A percentile compares a stretch with the other conserved stretches of the same genome.
Evolutionary conservation across 768 basidiomycete species (phyloP).

Genomic region (Paxillus involutus): DNA sequence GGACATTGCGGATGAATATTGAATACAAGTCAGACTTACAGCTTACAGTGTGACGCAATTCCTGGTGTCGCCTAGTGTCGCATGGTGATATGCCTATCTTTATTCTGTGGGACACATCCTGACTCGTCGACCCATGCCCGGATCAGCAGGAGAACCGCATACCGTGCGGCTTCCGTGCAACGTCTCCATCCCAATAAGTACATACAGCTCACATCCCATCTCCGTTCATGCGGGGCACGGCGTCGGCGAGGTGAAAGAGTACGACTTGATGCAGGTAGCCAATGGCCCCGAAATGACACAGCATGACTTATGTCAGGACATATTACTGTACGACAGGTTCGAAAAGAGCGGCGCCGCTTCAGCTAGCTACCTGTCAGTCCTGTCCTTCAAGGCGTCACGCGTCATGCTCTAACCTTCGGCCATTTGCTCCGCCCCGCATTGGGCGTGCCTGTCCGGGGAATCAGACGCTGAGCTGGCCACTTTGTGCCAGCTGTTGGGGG

Average conservation of each 20-base stretch:
- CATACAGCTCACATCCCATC: background rate
- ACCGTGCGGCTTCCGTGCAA: background rate
- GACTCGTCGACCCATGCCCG: background rate
- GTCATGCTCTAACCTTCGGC: too few relatives aligned
- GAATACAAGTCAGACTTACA: background rate
- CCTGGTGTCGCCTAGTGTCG: background rate
- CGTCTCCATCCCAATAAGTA: background rate
- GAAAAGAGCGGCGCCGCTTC: too few relatives aligned
- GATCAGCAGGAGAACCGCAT: background rate
- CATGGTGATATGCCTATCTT: background rate
- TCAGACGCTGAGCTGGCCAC: slow-evolving; percentile 10
- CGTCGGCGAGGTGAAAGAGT: background rate
- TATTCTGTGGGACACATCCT: background rate
- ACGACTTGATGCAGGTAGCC: too few relatives aligned
- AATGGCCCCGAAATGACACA: slow-evolving; percentile 5
- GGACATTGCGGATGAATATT: background rate
- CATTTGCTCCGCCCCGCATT: background rate
- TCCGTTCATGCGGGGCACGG: background rate
- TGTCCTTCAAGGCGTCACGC: too few relatives aligned
- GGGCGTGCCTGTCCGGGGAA: slow-evolving; percentile 19
- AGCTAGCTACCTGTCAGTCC: too few relatives aligned
- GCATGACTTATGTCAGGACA: background rate
- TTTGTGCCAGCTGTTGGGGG: slow-evolving; percentile 4
- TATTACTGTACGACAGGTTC: background rate
- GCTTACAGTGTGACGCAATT: too few relatives aligned